Percentiles rank a stretch among this genome's conserved stretches.
phyloP scores from a whole-genome alignment of 1,139 yeast species.

The Blastobotrys raffinosifermentans region DNA sequence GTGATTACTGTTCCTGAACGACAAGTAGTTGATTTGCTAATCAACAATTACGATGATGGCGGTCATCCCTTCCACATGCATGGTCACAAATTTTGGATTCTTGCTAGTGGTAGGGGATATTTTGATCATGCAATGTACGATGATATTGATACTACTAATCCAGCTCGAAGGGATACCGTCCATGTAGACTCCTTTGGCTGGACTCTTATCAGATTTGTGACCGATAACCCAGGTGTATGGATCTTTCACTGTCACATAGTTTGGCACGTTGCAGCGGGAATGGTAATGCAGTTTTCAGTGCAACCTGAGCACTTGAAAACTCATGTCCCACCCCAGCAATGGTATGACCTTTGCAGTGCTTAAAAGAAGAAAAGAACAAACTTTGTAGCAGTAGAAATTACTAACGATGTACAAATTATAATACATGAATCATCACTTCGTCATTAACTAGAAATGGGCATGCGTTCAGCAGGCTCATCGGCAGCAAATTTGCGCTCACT shows the following conservation, averaged over 20 bases:
- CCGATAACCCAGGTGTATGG: constrained; percentile 77
- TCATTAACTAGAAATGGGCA: constrained; percentile 1
- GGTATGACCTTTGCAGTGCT: constrained; percentile 22
- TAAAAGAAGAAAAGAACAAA: not conserved
- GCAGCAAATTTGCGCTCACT: constrained; percentile 68
- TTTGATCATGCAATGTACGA: constrained; percentile 45
- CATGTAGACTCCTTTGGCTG: constrained; percentile 54
- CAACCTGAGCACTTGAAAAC: constrained; percentile 17
- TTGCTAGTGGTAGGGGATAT: constrained; percentile 42
- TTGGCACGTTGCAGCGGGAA: constrained; percentile 59
- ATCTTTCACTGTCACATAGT: constrained; percentile 66
- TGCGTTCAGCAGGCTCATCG: constrained; percentile 40
- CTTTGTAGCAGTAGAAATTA: not conserved
- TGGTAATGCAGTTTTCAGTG: constrained; percentile 24
- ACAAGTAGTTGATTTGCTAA: constrained; percentile 59
- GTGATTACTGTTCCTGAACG: constrained; percentile 35
- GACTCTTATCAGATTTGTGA: constrained; percentile 51
- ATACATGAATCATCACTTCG: no score
- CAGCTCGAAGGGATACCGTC: constrained; percentile 58
- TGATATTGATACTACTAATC: constrained; percentile 37
- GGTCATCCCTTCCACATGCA: constrained; percentile 92
- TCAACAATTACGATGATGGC: constrained; percentile 76
- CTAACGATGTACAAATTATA: no score
- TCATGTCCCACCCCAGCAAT: constrained; percentile 20
- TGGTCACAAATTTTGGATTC: constrained; percentile 75